Percentiles rank a stretch among this genome's conserved stretches.
phyloP scores from a whole-genome alignment of 495 filamentous ascomycete species.

The Clavariopsis aquatica region DNA sequence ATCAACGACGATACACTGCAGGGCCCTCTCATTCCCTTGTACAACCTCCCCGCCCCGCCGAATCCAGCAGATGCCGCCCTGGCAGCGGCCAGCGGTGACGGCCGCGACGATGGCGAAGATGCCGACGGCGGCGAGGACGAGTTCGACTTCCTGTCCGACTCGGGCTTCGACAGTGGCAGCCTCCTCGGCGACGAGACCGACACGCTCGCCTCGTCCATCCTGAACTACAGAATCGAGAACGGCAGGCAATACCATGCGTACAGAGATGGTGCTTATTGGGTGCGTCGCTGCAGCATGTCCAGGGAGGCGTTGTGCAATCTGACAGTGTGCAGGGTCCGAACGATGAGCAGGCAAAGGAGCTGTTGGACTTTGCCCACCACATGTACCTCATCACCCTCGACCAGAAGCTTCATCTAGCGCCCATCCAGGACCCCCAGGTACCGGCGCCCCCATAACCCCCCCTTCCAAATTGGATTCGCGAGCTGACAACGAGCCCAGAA shows the following conservation, averaged over 20 bases:
- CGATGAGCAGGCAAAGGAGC: slow-evolving; percentile 45
- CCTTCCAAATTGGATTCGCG: neutral
- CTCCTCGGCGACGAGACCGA: slow-evolving; percentile 32
- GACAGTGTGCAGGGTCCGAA: slow-evolving; percentile 41
- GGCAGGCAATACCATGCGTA: slow-evolving; percentile 37
- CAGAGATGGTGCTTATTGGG: slow-evolving; percentile 34
- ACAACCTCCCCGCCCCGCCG: neutral
- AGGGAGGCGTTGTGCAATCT: slow-evolving; percentile 10
- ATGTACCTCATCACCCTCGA: slow-evolving; percentile 41
- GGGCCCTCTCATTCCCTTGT: neutral
- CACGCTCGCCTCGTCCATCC: slow-evolving; percentile 33
- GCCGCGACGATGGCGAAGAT: neutral
- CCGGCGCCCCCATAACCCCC: neutral
- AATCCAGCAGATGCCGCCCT: neutral
- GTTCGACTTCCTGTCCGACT: slow-evolving; percentile 27
- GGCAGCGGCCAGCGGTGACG: neutral
- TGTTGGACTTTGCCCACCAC: slow-evolving; percentile 43
- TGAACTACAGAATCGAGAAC: slow-evolving; percentile 33
- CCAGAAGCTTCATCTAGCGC: slow-evolving; percentile 40
- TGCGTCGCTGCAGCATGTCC: slow-evolving; percentile 11
- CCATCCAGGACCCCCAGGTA: slow-evolving; percentile 31
- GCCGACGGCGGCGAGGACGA: neutral
- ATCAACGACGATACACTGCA: neutral
- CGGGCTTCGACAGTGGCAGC: slow-evolving; percentile 32
- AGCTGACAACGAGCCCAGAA: slow-evolving; percentile 7